Percentiles rank a stretch among this genome's conserved stretches.
phyloP scores from a whole-genome alignment of 2,329 filamentous ascomycete species.

The Hymenoscyphus salicellus region DNA sequence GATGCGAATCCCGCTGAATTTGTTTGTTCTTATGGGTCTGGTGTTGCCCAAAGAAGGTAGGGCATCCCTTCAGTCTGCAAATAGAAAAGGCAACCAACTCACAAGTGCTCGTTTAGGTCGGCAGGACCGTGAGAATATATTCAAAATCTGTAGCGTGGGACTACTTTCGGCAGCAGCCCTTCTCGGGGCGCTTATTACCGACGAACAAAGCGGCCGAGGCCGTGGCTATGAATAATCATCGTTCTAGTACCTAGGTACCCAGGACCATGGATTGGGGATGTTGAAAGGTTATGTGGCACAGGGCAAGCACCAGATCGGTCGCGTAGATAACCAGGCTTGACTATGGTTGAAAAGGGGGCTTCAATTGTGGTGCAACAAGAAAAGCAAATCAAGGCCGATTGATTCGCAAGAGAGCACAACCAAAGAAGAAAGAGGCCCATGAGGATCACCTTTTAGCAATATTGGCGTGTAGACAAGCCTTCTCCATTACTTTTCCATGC shows the following conservation, averaged over 20 bases:
- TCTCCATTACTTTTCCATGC: neutral
- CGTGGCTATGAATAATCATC: neutral
- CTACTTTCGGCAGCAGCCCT: neutral
- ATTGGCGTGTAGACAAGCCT: neutral
- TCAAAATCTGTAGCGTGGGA: slow-evolving; percentile 4
- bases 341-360: no score
- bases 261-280: neutral
- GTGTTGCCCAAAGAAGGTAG: slow-evolving; percentile 44
- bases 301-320: no score
- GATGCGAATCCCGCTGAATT: slow-evolving; percentile 55
- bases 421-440: no score
- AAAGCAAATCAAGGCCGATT: no score
- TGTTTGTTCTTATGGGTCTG: slow-evolving; percentile 51
- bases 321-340: no score
- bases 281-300: neutral
- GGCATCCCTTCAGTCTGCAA: neutral
- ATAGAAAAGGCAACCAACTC: neutral
- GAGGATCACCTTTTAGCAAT: no score
- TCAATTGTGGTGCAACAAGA: no score
- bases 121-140: slow-evolving; percentile 11
- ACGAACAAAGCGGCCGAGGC: neutral
- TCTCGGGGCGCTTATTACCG: neutral
- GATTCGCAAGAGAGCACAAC: no score
- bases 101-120: slow-evolving; percentile 1
- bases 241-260: neutral